Evolutionary conservation across 495 filamentous ascomycete species (phyloP), one percentile per base, ranked within the genome.

Genomic region (Penicillium samsonianum): DNA sequence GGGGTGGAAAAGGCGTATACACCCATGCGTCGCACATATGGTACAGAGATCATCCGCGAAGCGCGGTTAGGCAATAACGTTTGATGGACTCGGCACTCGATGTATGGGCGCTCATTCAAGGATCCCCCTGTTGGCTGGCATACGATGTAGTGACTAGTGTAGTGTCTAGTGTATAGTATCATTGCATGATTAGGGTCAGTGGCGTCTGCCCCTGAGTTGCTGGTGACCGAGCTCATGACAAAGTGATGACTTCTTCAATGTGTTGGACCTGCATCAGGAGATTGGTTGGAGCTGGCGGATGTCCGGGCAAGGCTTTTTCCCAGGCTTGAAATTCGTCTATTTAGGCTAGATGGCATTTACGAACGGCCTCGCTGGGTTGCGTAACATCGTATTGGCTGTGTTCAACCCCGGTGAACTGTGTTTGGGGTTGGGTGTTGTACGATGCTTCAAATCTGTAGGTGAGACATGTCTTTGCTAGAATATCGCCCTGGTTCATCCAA

Each of bases 1-100:
- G 4, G 12, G 31, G 4, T 33, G 14, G 35, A 17, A 38, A n/a
- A 38, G 11, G 28, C 9, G 14, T 37, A 16, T 37, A n/a, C 12
- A n/a, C 6, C 5, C 14, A 37, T 53, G 26, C 16, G 19, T 59
- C 31, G 54, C 42, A 41, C 46, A 47, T 26, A n/a, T n/a, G n/a
- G n/a, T 10, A 38, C 42, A 57, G 54, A 51, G 47, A 58, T 50
- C 65, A 58, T 50, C 65, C 57, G 63, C 54, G 59, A 65, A 65
- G 55, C 59, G 65, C 63, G 60, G 59, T 65, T 67, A 67, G 55
- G 47, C 59, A 61, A 65, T 65, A 62, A 65, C 56, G 49, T 62
- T 53, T 42, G 10, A 8, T 50, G 37, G 28, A 46, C 46, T 44
- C 44, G 50, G 30, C 19, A 30, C 22, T 42, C 50, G 7, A 30